Evolutionary conservation across 1,284 basidiomycete species (phyloP).

Genomic region (Leucoagaricus sp.): DNA sequence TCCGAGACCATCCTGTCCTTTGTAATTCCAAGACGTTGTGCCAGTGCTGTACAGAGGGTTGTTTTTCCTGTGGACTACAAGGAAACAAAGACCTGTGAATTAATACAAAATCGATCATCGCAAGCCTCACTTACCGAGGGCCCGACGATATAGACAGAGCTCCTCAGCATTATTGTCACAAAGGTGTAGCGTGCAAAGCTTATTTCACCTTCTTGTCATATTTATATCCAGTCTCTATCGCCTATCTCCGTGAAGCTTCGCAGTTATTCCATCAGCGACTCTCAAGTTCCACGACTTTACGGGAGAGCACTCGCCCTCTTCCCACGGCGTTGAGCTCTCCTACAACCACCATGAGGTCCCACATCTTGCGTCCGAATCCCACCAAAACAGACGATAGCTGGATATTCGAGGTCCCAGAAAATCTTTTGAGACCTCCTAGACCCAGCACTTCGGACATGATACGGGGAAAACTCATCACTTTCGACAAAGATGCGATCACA

Average conservation of each 20-base stretch:
- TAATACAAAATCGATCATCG: not conserved
- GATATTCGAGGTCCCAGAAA: conserved; percentile 44
- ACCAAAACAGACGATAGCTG: conserved; percentile 50
- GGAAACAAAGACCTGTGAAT: not conserved
- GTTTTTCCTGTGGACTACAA: conserved; percentile 60
- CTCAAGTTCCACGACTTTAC: conserved; percentile 17
- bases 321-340: too few species aligned
- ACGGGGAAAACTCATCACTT: conserved; percentile 52
- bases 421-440: conserved; percentile 27
- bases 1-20: conserved; percentile 49
- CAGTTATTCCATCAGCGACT: not conserved
- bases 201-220: not conserved
- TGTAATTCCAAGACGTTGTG: conserved; percentile 38
- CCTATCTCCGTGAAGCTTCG: conserved; percentile 3
- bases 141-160: conserved; percentile 48
- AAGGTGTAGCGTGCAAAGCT: not conserved
- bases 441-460: conserved; percentile 23
- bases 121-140: conserved; percentile 43
- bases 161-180: conserved; percentile 9
- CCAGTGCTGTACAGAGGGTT: conserved; percentile 57
- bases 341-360: conserved; percentile 30
- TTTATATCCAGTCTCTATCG: conserved; percentile 4
- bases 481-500: conserved; percentile 48
- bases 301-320: too few species aligned
- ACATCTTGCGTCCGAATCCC: conserved; percentile 44